Evolutionary conservation across 345 rosid genomes (phyloP), one percentile per base, ranked within the genome.

Genomic region (Aquilaria malaccensis): DNA sequence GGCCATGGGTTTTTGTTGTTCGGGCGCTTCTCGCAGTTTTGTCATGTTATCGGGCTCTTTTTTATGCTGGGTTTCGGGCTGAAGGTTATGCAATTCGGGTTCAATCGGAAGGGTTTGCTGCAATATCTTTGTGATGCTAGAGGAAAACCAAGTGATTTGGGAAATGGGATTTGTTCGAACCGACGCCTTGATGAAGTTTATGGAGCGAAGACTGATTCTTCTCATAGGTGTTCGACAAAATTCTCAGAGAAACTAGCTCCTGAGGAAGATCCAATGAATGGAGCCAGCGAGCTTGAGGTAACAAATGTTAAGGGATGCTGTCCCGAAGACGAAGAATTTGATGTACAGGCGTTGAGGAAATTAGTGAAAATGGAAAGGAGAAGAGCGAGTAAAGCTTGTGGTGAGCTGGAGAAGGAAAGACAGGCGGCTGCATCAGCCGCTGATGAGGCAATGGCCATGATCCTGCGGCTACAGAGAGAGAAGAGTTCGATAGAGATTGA

Each of bases 401-500:
- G 33, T 47, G 98, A 93, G 64, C 80, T 85, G 10, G 94, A 89
- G 58, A 81, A 87, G 54, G 98, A 93, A 67, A 81, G 96, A 71
- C 32, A 65, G 65, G 94, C 97, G 1, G 71, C 97, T 54, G 75
- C 89, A 46, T 75, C 91, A 2, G 96, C 94, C 1, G 81, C 88
- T 0, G 79, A 80, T 13, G 97, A 87, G 71, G 84, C 98, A 46
- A 89, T 93, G 96, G 79, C 89, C 29, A 81, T 89, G 98, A 83
- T 93, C 58, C 52, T 84, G 58, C 77, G 86, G 67, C 89, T 93
- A 50, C 88, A 87, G 73, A 77, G 69, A 22, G 86, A 85, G 80
- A 89, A 85, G 62, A 83, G 85, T 65, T 64, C 62, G 2, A 47
- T 72, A 49, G 87, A 84, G 75, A 80, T 89, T 32, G 85, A 76